Percentiles rank a stretch among this genome's conserved stretches.
These are phyloP conservation scores for Aspergillus puulaauensis DNA, from an alignment of 2,329 filamentous ascomycete genomes.

Conservation along the genomic window DNA sequence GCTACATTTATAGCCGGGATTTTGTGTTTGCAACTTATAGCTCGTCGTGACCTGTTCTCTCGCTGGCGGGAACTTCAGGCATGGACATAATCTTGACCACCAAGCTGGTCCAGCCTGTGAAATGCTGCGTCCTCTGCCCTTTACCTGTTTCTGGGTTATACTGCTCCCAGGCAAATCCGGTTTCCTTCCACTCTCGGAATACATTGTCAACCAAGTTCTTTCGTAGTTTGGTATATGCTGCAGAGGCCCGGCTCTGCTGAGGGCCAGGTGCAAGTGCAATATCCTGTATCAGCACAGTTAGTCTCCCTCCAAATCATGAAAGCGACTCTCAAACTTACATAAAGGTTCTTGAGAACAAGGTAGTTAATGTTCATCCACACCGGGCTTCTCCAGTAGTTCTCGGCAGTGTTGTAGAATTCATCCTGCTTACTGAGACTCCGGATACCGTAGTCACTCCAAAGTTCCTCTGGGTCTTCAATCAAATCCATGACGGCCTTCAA, in stretches of 20 bases:
- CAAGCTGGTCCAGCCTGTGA: slow-evolving; percentile 98
- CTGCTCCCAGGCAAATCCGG: slow-evolving; percentile 98
- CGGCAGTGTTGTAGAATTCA: slow-evolving; percentile 79
- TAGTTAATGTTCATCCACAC: slow-evolving; percentile 98
- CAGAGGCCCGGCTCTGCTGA: slow-evolving; percentile 65
- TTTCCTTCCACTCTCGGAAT: slow-evolving; percentile 82
- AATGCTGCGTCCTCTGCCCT: slow-evolving; percentile 96
- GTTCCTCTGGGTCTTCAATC: slow-evolving; percentile 74
- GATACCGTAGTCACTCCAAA: slow-evolving; percentile 90
- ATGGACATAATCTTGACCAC: slow-evolving; percentile 97
- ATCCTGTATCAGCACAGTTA: slow-evolving; percentile 48
- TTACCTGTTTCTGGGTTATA: slow-evolving; percentile 90
- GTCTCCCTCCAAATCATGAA: neutral
- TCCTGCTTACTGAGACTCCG: slow-evolving; percentile 83
- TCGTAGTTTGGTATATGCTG: slow-evolving; percentile 74
- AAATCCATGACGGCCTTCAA: slow-evolving; percentile 74
- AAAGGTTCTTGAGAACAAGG: slow-evolving; percentile 73
- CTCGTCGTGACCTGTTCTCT: slow-evolving; percentile 47
- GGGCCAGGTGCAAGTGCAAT: slow-evolving; percentile 66
- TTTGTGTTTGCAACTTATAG: slow-evolving; percentile 33
- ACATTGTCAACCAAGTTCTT: slow-evolving; percentile 87
- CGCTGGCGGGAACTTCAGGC: slow-evolving; percentile 61
- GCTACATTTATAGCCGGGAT: slow-evolving; percentile 13
- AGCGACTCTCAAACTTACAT: slow-evolving; percentile 56
- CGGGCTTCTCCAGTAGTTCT: slow-evolving; percentile 96